These are phyloP conservation scores for Flaveria floridana DNA, from an alignment of 140 eudicot species.

Conservation along the genomic window DNA sequence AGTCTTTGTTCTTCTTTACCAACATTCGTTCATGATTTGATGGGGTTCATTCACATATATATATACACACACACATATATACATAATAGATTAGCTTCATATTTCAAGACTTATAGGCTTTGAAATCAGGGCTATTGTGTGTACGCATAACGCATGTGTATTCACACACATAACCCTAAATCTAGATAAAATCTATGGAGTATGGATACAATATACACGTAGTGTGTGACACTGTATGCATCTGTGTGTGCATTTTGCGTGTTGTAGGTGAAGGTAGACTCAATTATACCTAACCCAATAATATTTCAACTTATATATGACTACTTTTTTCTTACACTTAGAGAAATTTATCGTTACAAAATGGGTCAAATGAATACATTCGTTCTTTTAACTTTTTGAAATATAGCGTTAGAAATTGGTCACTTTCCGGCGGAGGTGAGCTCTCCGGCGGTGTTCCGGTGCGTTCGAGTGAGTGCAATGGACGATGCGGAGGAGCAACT, in stretches of 20 bases:
- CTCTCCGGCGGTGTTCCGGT: slow-evolving; percentile 76
- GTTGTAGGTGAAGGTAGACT: slow-evolving; percentile 33
- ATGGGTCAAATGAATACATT: not conserved
- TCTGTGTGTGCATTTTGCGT: slow-evolving; percentile 33
- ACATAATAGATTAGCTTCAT: slow-evolving; percentile 40
- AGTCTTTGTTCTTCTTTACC: slow-evolving; percentile 9
- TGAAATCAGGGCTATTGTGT: slow-evolving; percentile 36
- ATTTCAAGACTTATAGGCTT: slow-evolving; percentile 39
- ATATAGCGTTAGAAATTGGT: slow-evolving; percentile 74
- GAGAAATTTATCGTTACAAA: slow-evolving; percentile 48
- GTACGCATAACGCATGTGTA: not conserved
- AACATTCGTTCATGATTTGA: slow-evolving; percentile 28
- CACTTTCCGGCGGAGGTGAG: slow-evolving; percentile 81
- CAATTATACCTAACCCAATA: slow-evolving; percentile 19
- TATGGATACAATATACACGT: slow-evolving; percentile 26
- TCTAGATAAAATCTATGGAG: slow-evolving; percentile 37
- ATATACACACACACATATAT: not conserved
- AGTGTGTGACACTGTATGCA: slow-evolving; percentile 40
- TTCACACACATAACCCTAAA: not conserved
- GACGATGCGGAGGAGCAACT: slow-evolving; percentile 78
- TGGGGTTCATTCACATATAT: slow-evolving; percentile 4
- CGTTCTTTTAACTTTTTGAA: not conserved
- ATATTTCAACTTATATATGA: not conserved
- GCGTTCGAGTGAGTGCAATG: slow-evolving; percentile 79
- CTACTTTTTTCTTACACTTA: not conserved